Evolutionary conservation across 768 basidiomycete species (phyloP).

Genomic region (Boletellus ananiceps): DNA sequence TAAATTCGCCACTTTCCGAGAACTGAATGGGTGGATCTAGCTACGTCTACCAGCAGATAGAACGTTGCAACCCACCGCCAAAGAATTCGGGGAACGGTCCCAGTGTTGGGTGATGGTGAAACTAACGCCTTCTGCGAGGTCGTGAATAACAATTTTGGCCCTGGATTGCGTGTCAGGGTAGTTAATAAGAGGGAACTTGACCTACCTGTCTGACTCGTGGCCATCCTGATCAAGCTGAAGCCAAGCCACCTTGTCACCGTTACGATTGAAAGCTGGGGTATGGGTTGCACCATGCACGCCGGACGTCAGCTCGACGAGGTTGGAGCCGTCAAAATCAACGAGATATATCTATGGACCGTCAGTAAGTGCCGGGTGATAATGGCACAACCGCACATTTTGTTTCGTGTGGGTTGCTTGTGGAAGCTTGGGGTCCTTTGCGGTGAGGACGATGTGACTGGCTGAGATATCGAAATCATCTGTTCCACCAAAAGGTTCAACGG

Average conservation of each 20-base stretch:
- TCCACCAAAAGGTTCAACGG: slow-evolving; percentile 86
- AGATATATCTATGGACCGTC: slow-evolving; percentile 57
- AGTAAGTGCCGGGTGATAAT: not conserved
- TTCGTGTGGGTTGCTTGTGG: slow-evolving; percentile 84
- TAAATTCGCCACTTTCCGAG: slow-evolving; percentile 59
- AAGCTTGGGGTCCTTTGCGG: slow-evolving; percentile 77
- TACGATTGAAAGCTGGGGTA: slow-evolving; percentile 61
- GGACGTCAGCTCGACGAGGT: slow-evolving; percentile 69
- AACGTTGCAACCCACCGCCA: slow-evolving; percentile 10
- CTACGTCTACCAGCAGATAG: not conserved
- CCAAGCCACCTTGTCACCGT: slow-evolving; percentile 80
- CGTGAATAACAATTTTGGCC: slow-evolving; percentile 74
- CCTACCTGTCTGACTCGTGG: slow-evolving; percentile 79
- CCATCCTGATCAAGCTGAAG: slow-evolving; percentile 83
- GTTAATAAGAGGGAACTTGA: not conserved
- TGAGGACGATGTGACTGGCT: slow-evolving; percentile 66
- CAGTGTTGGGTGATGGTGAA: slow-evolving; percentile 76
- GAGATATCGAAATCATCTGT: slow-evolving; percentile 78
- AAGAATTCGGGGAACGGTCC: slow-evolving; percentile 66
- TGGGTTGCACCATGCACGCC: slow-evolving; percentile 82
- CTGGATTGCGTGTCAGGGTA: slow-evolving; percentile 32
- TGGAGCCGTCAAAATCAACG: slow-evolving; percentile 50
- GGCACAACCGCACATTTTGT: slow-evolving; percentile 54
- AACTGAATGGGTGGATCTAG: slow-evolving; percentile 44
- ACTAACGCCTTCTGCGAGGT: slow-evolving; percentile 60